These are phyloP conservation scores for Leucogyrophana mollusca DNA, from an alignment of 768 basidiomycete genomes.

Conservation along the genomic window DNA sequence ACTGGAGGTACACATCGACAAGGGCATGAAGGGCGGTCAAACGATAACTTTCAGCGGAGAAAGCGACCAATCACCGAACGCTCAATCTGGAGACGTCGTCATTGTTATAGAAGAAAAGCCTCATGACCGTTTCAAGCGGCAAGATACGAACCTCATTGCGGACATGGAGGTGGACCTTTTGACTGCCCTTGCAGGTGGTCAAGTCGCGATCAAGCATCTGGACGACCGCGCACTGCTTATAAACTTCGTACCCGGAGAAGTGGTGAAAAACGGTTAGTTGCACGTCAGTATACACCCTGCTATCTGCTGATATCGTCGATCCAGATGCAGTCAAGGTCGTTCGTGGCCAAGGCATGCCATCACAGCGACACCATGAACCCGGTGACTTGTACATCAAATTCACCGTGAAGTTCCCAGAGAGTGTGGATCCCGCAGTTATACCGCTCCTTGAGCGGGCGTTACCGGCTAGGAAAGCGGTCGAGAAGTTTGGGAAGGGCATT, in stretches of 20 bases:
- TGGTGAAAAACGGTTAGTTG: constrained; percentile 85
- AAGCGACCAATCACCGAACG: constrained; percentile 87
- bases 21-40: constrained; percentile 95
- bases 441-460: constrained; percentile 81
- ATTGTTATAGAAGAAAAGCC: constrained; percentile 93
- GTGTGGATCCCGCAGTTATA: constrained; percentile 65
- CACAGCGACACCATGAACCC: constrained; percentile 93
- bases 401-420: constrained; percentile 86
- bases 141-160: constrained; percentile 81
- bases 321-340: constrained; percentile 89
- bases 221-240: constrained; percentile 90
- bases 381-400: constrained; percentile 92
- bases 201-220: constrained; percentile 86
- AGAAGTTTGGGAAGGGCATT: constrained; percentile 65
- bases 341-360: constrained; percentile 96
- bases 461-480: constrained; percentile 68
- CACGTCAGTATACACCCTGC: neutral
- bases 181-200: constrained; percentile 90
- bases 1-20: constrained; percentile 96
- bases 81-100: constrained; percentile 90
- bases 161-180: constrained; percentile 93
- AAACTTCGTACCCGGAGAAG: constrained; percentile 82
- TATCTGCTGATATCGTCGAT: constrained; percentile 5
- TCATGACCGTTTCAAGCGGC: constrained; percentile 84
- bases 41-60: constrained; percentile 87